A percentile compares a stretch with the other conserved stretches of the same genome.
phyloP scores from a whole-genome alignment of 192 early-diverging fungal species.

The Backusella tuberculispora region DNA sequence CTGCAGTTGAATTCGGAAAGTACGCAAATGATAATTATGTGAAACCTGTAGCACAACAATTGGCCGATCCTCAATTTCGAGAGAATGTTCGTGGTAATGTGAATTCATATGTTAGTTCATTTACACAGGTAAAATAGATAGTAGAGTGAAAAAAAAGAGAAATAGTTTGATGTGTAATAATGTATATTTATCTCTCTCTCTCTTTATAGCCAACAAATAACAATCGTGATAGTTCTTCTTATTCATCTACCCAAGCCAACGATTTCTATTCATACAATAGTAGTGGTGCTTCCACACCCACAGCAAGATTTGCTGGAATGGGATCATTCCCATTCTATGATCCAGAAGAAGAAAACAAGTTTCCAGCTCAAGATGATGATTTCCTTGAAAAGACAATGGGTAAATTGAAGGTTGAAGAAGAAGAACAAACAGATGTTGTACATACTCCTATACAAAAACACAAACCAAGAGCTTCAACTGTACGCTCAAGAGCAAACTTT shows the following conservation, averaged over 20 bases:
- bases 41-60: constrained; percentile 63
- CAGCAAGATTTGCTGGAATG: neutral
- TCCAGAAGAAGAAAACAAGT: neutral
- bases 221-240: too few species aligned
- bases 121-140: constrained; percentile 53
- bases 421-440: neutral
- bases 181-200: neutral
- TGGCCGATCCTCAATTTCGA: constrained; percentile 67
- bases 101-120: constrained; percentile 59
- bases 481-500: neutral
- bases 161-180: neutral
- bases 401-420: neutral
- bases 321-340: neutral
- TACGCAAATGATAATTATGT: constrained; percentile 67
- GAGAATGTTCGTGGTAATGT: constrained; percentile 63
- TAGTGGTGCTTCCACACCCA: neutral
- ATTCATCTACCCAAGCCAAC: neutral
- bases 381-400: neutral
- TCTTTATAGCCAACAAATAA: too few species aligned
- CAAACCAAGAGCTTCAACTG: neutral
- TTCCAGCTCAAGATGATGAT: neutral
- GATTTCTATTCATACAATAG: neutral
- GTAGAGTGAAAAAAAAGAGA: neutral
- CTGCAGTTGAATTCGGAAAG: constrained; percentile 41
- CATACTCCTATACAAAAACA: neutral